These are phyloP conservation scores for Phytophthora pluvialis DNA, from an alignment of 352 stramenopile species.

Conservation along the genomic window DNA sequence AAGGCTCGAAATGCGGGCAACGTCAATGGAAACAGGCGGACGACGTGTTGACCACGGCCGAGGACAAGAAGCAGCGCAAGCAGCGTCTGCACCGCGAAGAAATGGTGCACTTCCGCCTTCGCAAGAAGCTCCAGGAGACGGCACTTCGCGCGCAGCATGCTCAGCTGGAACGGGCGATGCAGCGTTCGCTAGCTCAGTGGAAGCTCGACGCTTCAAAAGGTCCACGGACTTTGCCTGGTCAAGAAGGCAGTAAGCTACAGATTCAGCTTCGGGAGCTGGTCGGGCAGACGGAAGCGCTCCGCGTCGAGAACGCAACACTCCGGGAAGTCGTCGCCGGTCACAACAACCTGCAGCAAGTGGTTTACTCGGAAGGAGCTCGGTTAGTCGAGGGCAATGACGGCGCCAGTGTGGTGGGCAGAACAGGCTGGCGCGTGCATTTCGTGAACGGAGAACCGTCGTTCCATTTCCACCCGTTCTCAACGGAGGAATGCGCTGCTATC, in stretches of 20 bases:
- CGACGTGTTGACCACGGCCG: neutral
- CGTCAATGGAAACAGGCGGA: conserved; percentile 15
- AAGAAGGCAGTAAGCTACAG: neutral
- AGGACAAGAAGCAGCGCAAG: conserved; percentile 19
- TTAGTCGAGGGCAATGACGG: neutral
- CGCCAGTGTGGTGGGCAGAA: neutral
- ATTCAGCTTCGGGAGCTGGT: conserved; percentile 20
- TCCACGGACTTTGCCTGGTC: neutral
- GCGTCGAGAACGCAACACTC: conserved; percentile 35
- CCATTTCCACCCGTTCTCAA: conserved; percentile 34
- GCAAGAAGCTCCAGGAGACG: conserved; percentile 15
- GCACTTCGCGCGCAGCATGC: conserved; percentile 4
- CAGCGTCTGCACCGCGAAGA: conserved; percentile 19
- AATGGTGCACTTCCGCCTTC: conserved; percentile 26
- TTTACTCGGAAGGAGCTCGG: conserved; percentile 14
- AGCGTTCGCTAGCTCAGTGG: neutral
- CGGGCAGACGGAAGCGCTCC: conserved; percentile 30
- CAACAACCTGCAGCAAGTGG: conserved; percentile 15
- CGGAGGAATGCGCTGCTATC: conserved; percentile 18
- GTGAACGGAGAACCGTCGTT: conserved; percentile 27
- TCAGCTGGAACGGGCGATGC: conserved; percentile 4
- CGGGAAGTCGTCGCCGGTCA: conserved; percentile 20
- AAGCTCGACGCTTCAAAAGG: neutral
- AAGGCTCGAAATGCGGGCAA: conserved; percentile 6
- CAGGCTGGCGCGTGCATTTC: conserved; percentile 23